Evolutionary conservation across 2,329 filamentous ascomycete genomes (phyloP), one percentile per base, ranked within the genome.

Genomic region (Xylariaceae sp.): DNA sequence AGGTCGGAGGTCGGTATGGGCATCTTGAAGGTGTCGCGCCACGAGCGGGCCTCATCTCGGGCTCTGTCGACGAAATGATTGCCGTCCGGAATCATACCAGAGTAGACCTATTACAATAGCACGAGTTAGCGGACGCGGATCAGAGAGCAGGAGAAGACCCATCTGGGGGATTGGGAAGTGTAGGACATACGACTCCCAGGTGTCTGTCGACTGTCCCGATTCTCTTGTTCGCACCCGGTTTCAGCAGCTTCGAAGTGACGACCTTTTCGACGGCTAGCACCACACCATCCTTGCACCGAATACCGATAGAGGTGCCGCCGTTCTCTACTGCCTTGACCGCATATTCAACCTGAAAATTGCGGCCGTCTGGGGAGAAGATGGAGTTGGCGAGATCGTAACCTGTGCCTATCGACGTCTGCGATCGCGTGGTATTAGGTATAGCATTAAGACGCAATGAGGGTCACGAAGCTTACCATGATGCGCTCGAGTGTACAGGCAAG

Each of bases 301-400:
- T 94, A 51, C 92, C 92, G 61, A 98, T 79, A 34, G 89, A 88
- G 35, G 92, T 98, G 56, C 92, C 90, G 48, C 90, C 92, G 56
- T 93, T 96, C 70, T 98, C 92, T 44, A 98, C 92, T 36, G 92
- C 92, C 73, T 98, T 98, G 52, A 93, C 83, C 49, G 92, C 92
- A 63, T 98, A 98, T 74, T 98, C 92, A 63, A 93, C 87, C 67
- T 98, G 92, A 65, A 98, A 98, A 65, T 98, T 98, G 53, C 92
- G 85, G 59, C 92, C 92, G 68, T 98, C 92, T 48, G 92, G 92
- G 31, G 92, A 96, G 75, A 96, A 98, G 71, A 96, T 93, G 57
- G 92, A 96, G 77, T 98, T 98, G 61, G 87, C 87, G 55, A 98
- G 83, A 78, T 98, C 92, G 70, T 98, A 98, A 58, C 92, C 92